Conservation (phyloP, 805 yeast species). For the Ogataea degrootiae region DNA sequence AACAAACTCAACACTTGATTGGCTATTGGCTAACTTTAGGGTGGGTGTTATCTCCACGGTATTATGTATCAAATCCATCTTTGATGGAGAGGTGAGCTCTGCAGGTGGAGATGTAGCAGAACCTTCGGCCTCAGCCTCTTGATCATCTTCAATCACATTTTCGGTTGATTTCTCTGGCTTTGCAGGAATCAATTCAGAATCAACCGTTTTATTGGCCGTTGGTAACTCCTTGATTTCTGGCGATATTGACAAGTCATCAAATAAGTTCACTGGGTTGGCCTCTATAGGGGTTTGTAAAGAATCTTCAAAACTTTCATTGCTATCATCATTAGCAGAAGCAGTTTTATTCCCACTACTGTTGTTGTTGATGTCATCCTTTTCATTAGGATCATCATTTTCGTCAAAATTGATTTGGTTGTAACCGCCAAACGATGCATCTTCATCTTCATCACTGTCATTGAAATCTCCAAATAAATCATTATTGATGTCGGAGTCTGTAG, state of each 20-base stretch:
- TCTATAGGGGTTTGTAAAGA: not conserved
- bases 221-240: not conserved
- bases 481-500: not conserved
- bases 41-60: not conserved
- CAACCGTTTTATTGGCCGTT: not conserved
- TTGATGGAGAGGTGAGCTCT: no score
- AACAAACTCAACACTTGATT: not conserved
- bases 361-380: not conserved
- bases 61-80: no score
- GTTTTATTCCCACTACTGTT: not conserved
- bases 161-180: no score
- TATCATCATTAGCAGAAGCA: constrained; percentile 1
- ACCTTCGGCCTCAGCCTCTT: no score
- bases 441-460: constrained; percentile 12
- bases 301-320: constrained; percentile 3
- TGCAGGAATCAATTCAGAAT: not conserved
- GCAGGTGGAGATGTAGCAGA: no score
- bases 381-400: not conserved
- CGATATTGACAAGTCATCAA: not conserved
- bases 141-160: no score
- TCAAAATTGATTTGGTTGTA: constrained; percentile 12
- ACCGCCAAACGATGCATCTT: constrained; percentile 7
- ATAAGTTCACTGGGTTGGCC: not conserved
- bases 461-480: constrained; percentile 1
- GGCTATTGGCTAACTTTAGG: not conserved